Percentiles rank a stretch among this genome's conserved stretches.
These are phyloP conservation scores for Aegilops umbellulata DNA, from an alignment of 176 grass and related monocot species.

Conservation along the genomic window DNA sequence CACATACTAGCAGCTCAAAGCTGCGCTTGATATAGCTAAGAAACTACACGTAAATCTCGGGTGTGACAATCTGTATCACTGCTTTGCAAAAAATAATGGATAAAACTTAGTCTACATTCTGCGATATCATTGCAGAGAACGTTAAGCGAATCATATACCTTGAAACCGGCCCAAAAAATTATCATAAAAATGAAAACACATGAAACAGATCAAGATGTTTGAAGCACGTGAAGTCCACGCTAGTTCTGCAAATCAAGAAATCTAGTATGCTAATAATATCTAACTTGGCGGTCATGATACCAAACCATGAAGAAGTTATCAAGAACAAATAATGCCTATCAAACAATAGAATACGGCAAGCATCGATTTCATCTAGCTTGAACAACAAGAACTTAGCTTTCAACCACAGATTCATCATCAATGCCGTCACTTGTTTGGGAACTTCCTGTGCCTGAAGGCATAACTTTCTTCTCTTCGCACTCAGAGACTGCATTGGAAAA, in stretches of 20 bases:
- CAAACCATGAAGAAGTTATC: slow-evolving; percentile 20
- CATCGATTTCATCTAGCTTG: slow-evolving; percentile 26
- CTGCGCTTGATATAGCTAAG: not conserved
- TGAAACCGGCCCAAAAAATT: slow-evolving; percentile 8
- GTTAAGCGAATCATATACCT: not conserved
- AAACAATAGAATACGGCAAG: slow-evolving; percentile 25
- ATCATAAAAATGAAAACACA: slow-evolving; percentile 7
- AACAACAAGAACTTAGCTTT: slow-evolving; percentile 44
- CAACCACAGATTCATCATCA: slow-evolving; percentile 68
- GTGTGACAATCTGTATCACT: not conserved
- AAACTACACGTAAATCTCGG: not conserved
- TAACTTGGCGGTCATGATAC: slow-evolving; percentile 21
- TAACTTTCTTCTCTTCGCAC: slow-evolving; percentile 54
- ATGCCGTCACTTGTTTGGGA: slow-evolving; percentile 39
- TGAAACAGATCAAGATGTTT: slow-evolving; percentile 20
- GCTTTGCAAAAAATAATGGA: not conserved
- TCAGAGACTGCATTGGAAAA: slow-evolving; percentile 63
- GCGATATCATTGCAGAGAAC: not conserved
- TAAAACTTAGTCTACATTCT: not conserved
- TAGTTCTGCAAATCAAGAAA: slow-evolving; percentile 22
- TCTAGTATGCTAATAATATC: slow-evolving; percentile 1
- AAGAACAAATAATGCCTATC: slow-evolving; percentile 18
- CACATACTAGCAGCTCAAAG: not conserved
- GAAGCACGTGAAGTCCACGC: not conserved
- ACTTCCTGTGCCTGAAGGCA: slow-evolving; percentile 29